Percentiles rank a stretch among this genome's conserved stretches.
These are phyloP conservation scores for Coniosporium tulheliwenetii DNA, from an alignment of 2,329 filamentous ascomycete genomes.

Conservation along the genomic window DNA sequence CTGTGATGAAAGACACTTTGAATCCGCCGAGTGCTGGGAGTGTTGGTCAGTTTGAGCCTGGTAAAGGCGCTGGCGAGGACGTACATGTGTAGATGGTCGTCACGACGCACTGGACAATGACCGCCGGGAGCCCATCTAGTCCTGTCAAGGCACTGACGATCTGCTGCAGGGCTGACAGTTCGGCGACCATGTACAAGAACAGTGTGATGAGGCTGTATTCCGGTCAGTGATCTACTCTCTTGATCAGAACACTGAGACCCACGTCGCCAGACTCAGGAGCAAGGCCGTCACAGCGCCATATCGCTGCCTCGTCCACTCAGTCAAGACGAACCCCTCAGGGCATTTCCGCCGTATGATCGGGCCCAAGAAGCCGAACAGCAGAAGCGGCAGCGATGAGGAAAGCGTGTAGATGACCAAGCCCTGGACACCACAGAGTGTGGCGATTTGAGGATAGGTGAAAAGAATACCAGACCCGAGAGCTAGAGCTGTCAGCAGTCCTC, in stretches of 20 bases:
- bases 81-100: slow-evolving; percentile 74
- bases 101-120: slow-evolving; percentile 63
- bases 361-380: slow-evolving; percentile 59
- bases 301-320: slow-evolving; percentile 68
- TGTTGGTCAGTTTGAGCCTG: too few relatives aligned
- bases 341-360: slow-evolving; percentile 67
- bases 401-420: slow-evolving; percentile 64
- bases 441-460: slow-evolving; percentile 68
- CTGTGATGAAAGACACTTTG: slow-evolving; percentile 69
- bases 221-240: slow-evolving; percentile 4
- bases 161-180: slow-evolving; percentile 68
- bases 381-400: slow-evolving; percentile 53
- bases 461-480: slow-evolving; percentile 72
- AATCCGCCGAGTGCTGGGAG: slow-evolving; percentile 45
- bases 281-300: slow-evolving; percentile 55
- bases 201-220: slow-evolving; percentile 48
- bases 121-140: slow-evolving; percentile 54
- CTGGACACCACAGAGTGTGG: slow-evolving; percentile 64
- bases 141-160: slow-evolving; percentile 62
- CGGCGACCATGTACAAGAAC: slow-evolving; percentile 76
- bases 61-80: slow-evolving; percentile 8
- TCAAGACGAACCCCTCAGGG: slow-evolving; percentile 70
- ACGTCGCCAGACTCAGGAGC: slow-evolving; percentile 62
- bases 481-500: slow-evolving; percentile 19
- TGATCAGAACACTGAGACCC: slow-evolving; percentile 5